A percentile compares a stretch with the other conserved stretches of the same genome.
phyloP scores from a whole-genome alignment of 768 basidiomycete species.

The Lepiota venenata region DNA sequence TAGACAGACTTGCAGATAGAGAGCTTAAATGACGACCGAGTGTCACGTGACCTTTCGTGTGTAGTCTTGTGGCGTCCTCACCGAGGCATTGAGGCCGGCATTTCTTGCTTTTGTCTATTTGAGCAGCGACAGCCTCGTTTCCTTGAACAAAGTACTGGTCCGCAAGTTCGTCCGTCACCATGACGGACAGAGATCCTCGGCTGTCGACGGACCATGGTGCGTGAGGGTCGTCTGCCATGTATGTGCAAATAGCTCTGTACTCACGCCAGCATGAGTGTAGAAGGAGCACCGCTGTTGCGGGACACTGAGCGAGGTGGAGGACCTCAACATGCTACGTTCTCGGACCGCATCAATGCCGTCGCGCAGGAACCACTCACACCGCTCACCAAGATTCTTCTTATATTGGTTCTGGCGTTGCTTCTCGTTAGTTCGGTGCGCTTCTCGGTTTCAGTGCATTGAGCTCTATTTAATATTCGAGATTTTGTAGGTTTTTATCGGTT shows the following conservation, averaged over 20 bases:
- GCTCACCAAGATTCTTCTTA: constrained; percentile 78
- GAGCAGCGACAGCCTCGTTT: neutral
- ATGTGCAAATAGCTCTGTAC: constrained; percentile 7
- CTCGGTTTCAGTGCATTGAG: neutral
- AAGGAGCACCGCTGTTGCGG: constrained; percentile 61
- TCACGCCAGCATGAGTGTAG: constrained; percentile 28
- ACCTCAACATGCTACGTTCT: constrained; percentile 27
- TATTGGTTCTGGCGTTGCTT: constrained; percentile 71
- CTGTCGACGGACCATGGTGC: constrained; percentile 57
- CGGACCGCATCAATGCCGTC: constrained; percentile 49
- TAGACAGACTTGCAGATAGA: no score
- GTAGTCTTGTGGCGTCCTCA: constrained; percentile 15
- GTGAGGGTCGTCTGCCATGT: neutral
- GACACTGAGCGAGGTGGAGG: constrained; percentile 38
- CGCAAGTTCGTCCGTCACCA: constrained; percentile 25
- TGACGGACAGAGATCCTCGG: constrained; percentile 55
- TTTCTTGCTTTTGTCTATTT: neutral
- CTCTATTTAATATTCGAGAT: neutral
- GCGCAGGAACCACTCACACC: constrained; percentile 79
- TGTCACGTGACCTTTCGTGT: neutral
- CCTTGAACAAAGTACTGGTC: neutral
- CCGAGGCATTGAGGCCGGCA: constrained; percentile 15
- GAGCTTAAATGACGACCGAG: neutral
- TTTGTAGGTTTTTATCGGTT: constrained; percentile 75
- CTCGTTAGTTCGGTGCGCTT: constrained; percentile 63